Evolutionary conservation across 2,329 filamentous ascomycete species (phyloP).

Genomic region (Pseudogymnoascus sp.): DNA sequence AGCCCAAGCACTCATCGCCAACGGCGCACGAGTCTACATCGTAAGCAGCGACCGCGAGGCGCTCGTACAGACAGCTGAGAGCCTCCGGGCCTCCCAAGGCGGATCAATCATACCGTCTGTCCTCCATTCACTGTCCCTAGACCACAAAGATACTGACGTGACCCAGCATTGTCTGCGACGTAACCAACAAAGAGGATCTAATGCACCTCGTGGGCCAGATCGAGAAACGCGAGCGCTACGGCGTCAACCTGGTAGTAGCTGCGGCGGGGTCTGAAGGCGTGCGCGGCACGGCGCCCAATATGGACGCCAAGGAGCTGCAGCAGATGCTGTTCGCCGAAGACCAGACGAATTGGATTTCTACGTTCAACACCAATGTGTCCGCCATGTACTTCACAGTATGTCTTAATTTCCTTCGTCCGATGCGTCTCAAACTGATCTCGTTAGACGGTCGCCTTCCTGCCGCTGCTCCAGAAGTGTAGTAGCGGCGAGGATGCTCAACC

Average conservation of each 20-base stretch:
- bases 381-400: constrained; percentile 51
- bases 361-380: constrained; percentile 66
- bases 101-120: constrained; percentile 29
- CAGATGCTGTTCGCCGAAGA: constrained; percentile 49
- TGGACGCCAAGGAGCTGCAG: constrained; percentile 43
- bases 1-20: constrained; percentile 27
- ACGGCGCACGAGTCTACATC: constrained; percentile 30
- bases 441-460: constrained; percentile 51
- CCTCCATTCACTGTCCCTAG: neutral
- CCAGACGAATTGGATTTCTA: constrained; percentile 60
- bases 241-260: constrained; percentile 48
- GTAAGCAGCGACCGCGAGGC: constrained; percentile 26
- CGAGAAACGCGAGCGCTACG: constrained; percentile 43
- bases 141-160: neutral
- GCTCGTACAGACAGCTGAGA: constrained; percentile 31
- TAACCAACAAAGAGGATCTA: constrained; percentile 52
- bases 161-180: constrained; percentile 42
- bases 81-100: constrained; percentile 45
- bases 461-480: constrained; percentile 49
- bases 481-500: constrained; percentile 28
- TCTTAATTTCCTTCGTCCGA: neutral
- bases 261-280: constrained; percentile 48
- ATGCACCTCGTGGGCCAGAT: constrained; percentile 46
- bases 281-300: constrained; percentile 28
- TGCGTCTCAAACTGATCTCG: neutral